Conservation (phyloP, 345 rosid species). For the Draba incana region DNA sequence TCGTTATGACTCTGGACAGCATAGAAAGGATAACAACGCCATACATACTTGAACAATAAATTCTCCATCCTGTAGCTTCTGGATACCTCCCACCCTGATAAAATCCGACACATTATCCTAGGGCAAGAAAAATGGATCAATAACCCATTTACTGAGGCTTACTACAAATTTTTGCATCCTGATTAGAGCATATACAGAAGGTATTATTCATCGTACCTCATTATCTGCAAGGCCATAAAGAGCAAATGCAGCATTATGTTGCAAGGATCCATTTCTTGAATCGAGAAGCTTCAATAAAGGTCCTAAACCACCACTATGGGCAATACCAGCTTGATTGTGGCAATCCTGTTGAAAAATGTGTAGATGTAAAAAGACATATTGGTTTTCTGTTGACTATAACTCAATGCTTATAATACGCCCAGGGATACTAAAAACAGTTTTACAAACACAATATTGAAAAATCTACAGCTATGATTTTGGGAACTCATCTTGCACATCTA, state of each 20-base stretch:
- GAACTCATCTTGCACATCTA: neutral
- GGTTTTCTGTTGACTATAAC: slow-evolving; percentile 8
- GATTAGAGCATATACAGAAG: slow-evolving; percentile 1
- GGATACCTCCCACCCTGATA: slow-evolving; percentile 97
- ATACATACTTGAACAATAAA: slow-evolving; percentile 85
- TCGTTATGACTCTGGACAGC: slow-evolving; percentile 24
- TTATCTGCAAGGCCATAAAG: slow-evolving; percentile 98
- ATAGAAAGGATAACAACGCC: slow-evolving; percentile 10
- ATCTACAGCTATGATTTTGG: neutral
- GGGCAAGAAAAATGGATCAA: slow-evolving; percentile 41
- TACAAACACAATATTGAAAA: neutral
- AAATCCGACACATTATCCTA: slow-evolving; percentile 97
- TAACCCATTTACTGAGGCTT: slow-evolving; percentile 33
- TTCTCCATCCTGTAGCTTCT: slow-evolving; percentile 95
- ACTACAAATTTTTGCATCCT: slow-evolving; percentile 26
- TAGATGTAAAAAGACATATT: slow-evolving; percentile 2
- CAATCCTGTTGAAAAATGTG: slow-evolving; percentile 59
- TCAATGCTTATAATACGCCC: neutral
- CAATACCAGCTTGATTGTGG: slow-evolving; percentile 98
- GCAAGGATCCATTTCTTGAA: slow-evolving; percentile 95
- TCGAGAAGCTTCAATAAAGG: slow-evolving; percentile 94
- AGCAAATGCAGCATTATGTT: slow-evolving; percentile 99
- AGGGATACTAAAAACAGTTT: neutral
- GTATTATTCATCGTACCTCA: slow-evolving; percentile 63
- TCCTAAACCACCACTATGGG: slow-evolving; percentile 85